phyloP scores from a whole-genome alignment of 2,329 filamentous ascomycete genomes.

The Aspergillus alliaceus region DNA sequence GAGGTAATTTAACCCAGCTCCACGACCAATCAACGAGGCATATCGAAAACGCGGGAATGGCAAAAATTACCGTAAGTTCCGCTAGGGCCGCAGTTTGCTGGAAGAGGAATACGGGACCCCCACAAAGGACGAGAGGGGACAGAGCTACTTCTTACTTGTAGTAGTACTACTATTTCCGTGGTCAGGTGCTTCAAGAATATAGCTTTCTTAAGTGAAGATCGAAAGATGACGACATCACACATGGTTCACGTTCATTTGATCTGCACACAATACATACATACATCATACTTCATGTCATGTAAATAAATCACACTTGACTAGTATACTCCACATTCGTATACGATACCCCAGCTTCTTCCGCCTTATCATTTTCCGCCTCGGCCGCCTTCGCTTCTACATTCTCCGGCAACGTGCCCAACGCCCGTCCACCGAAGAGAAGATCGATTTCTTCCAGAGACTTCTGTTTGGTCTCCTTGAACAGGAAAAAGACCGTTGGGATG shows the following conservation, averaged over 20 bases:
- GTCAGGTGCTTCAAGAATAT: too few species aligned
- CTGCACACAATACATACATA: neutral
- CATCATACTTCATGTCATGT: neutral
- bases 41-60: neutral
- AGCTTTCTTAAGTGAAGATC: neutral
- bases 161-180: too few species aligned
- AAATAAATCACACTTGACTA: neutral
- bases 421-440: constrained; percentile 55
- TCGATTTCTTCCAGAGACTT: constrained; percentile 60
- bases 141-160: too few species aligned
- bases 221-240: neutral
- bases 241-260: neutral
- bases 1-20: neutral
- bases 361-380: constrained; percentile 1
- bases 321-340: constrained; percentile 17
- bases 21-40: neutral
- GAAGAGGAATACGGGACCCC: neutral
- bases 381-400: constrained; percentile 21
- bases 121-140: neutral
- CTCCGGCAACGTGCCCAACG: constrained; percentile 48
- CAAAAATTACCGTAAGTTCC: neutral
- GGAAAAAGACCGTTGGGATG: constrained; percentile 49
- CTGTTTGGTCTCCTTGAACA: constrained; percentile 57
- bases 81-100: neutral
- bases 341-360: constrained; percentile 11